A percentile compares a stretch with the other conserved stretches of the same genome.
Evolutionary conservation across 306 rosid species (phyloP).

Genomic region (Trifolium subterraneum): DNA sequence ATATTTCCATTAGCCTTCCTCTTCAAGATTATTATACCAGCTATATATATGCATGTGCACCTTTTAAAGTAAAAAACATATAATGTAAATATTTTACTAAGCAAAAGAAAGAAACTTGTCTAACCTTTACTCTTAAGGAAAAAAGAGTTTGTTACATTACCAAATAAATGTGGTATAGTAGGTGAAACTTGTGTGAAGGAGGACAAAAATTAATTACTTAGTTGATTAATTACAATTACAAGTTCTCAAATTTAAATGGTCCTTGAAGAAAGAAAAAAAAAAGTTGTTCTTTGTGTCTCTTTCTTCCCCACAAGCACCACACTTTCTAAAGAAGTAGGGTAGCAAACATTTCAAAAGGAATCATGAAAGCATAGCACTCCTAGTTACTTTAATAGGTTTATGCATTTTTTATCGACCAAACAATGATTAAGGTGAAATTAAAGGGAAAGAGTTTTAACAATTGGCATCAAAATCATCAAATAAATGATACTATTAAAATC

Average conservation of each 20-base stretch:
- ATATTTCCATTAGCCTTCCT: constrained; percentile 46
- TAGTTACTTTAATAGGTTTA: constrained; percentile 54
- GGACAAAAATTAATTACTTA: constrained; percentile 5
- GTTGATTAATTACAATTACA: constrained; percentile 27
- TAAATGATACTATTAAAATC: too few relatives aligned
- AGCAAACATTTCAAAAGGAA: constrained; percentile 54
- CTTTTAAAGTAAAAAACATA: neutral
- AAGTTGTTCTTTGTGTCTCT: constrained; percentile 34
- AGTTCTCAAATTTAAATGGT: constrained; percentile 29
- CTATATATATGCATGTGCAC: constrained; percentile 26
- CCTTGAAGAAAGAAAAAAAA: constrained; percentile 2
- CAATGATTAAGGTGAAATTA: constrained; percentile 49
- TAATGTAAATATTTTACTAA: constrained; percentile 29
- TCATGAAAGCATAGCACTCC: constrained; percentile 79
- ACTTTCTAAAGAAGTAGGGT: constrained; percentile 43
- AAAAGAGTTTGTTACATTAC: constrained; percentile 50
- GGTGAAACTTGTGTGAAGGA: constrained; percentile 40
- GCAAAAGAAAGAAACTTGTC: neutral
- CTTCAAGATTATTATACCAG: constrained; percentile 22
- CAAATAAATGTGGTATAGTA: constrained; percentile 44
- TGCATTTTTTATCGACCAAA: constrained; percentile 60
- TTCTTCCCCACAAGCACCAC: constrained; percentile 45
- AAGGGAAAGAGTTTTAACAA: neutral
- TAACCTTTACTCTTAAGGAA: constrained; percentile 55
- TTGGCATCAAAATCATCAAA: neutral